Evolutionary conservation across 2,329 filamentous ascomycete genomes (phyloP), one percentile per base, ranked within the genome.

Genomic region (Colletotrichum sp.): DNA sequence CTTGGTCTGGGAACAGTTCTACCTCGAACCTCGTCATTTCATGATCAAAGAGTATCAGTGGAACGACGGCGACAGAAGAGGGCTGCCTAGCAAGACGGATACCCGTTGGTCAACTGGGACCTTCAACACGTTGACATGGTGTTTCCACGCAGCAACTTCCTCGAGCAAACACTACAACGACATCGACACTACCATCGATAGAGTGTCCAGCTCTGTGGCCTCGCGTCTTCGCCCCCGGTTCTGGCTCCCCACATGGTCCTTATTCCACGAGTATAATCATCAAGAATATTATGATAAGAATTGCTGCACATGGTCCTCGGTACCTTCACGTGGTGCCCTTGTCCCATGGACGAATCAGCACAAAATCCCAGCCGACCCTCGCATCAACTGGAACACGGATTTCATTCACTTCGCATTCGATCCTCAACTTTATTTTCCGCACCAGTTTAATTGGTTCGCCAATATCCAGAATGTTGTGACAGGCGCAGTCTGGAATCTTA

Each of bases 381-480:
- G 43, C n/a, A 52, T 52, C 43, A 52, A 52, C 43, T 52, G 43
- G 43, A 52, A 52, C n/a, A 52, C 43, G 43, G 43, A 52, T 52
- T 21, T 52, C n/a, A 13, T 21, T 21, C 10, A 52, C n/a, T 21
- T 52, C 6, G 43, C n/a, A 52, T 52, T 52, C n/a, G n/a, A 52
- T 21, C 10, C n/a, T 13, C 0, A 7, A 10, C 43, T 12, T 52
- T 52, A 0, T 52, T 52, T 52, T 21, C 10, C 43, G n/a, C 43
- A 21, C 12, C 43, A 52, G 12, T 13, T 21, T 13, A 1, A 52
- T 1, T 52, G 10, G 43, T 52, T 52, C n/a, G 5, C n/a, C 6
- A 21, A 52, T 4, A 52, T 52, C n/a, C 43, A 52, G 43, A 52
- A 21, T 13, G 5, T 52, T 21, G 43, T 52, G 43, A 21, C 43